phyloP scores from a whole-genome alignment of 306 rosid genomes.

The Styphnolobium japonicum region DNA sequence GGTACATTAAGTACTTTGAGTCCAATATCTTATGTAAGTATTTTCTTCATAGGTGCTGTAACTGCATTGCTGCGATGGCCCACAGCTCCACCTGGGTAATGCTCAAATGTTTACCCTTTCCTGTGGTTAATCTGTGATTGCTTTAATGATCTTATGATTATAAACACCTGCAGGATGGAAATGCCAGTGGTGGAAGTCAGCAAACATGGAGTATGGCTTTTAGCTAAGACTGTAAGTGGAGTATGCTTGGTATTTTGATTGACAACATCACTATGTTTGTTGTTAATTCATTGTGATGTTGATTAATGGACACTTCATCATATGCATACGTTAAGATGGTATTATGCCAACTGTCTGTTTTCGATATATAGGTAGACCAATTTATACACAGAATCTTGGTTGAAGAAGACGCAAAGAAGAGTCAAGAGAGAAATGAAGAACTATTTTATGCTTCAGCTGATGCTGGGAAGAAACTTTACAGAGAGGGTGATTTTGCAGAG shows the following conservation, averaged over 20 bases:
- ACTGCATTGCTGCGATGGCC: conserved; percentile 95
- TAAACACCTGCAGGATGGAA: conserved; percentile 62
- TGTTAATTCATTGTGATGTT: conserved; percentile 5
- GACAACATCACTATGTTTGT: not conserved
- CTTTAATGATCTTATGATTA: conserved; percentile 27
- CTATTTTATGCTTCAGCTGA: conserved; percentile 65
- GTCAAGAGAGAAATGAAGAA: conserved; percentile 54
- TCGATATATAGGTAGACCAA: conserved; percentile 69
- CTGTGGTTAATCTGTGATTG: not conserved
- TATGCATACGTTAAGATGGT: not conserved
- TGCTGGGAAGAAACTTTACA: conserved; percentile 77
- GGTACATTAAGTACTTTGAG: not conserved
- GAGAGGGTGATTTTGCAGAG: conserved; percentile 74
- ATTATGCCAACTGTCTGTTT: conserved; percentile 7
- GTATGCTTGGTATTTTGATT: not conserved
- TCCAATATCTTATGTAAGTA: conserved; percentile 14
- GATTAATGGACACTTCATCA: not conserved
- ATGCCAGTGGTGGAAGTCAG: conserved; percentile 93
- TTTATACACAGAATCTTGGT: conserved; percentile 80
- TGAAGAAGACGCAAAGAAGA: conserved; percentile 75
- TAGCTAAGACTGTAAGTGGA: conserved; percentile 80
- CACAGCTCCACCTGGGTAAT: conserved; percentile 89
- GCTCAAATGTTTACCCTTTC: not conserved
- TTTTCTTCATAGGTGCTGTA: conserved; percentile 52
- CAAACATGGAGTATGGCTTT: conserved; percentile 88